Evolutionary conservation across 129 eudicot genomes (phyloP).

Genomic region (Pseudognaphalium luteoalbum): DNA sequence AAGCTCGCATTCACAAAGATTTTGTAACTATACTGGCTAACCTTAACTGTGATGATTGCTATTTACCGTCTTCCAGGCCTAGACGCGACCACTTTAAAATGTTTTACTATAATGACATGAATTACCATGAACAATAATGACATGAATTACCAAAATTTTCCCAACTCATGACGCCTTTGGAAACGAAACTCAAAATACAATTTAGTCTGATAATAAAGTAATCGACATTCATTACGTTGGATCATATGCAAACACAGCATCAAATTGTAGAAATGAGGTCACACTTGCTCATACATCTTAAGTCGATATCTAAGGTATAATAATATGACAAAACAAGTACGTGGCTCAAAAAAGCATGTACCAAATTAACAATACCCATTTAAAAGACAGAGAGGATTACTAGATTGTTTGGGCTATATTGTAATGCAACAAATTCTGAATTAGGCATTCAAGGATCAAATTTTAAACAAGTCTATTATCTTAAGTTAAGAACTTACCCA

Average conservation of each 20-base stretch:
- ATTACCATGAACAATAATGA: neutral
- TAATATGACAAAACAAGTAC: constrained; percentile 2
- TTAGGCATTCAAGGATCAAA: constrained; percentile 2
- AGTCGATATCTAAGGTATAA: neutral
- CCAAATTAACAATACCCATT: neutral
- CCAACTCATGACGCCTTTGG: constrained; percentile 4
- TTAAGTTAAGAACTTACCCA: constrained; percentile 8
- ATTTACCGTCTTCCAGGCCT: neutral
- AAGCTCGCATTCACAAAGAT: constrained; percentile 1
- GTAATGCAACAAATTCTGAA: neutral
- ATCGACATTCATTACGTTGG: neutral
- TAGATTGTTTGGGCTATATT: constrained; percentile 6
- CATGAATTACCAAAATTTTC: constrained; percentile 14
- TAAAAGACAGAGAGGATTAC: neutral
- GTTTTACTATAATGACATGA: neutral
- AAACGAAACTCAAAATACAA: constrained; percentile 3
- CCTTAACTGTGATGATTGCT: constrained; percentile 9
- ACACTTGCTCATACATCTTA: neutral
- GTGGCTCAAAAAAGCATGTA: neutral
- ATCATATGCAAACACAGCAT: neutral
- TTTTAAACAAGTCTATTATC: neutral
- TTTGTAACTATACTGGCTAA: neutral
- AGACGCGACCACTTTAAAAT: neutral
- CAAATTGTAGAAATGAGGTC: neutral
- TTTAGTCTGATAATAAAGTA: constrained; percentile 4